Base-by-base conservation (phyloP, 2,329 filamentous ascomycete genomes). In the Neonectria coccinea region DNA sequence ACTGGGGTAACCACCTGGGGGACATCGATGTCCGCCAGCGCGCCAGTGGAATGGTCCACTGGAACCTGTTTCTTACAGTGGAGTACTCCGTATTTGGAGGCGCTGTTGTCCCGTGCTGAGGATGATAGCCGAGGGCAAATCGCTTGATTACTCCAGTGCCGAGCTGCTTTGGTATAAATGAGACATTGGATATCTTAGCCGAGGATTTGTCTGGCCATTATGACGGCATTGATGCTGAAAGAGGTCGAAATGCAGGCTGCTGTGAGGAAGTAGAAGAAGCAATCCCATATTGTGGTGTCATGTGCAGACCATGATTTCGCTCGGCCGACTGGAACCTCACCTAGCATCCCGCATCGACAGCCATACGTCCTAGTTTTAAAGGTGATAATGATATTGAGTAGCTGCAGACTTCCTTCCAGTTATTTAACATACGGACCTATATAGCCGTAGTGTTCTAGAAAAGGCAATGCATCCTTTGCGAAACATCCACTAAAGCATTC, bases 11-110 rank as follows among this genome's bases (percentile, higher is more conserved):
- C 20, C 41, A 42, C 42, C 36, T 45, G 16, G 22, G 56, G 61
- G 61, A 64, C 61, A 56, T 59, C 36, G 56, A 64, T 59, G 42
- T 64, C 61, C 61, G 61, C 27, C 12, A 27, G 48, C 27, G 55
- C 42, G 44, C 44, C 36, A 55, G 51, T 33, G 44, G 61, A 42
- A 31, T 48, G 61, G 27, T 36, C 56, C 61, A 64, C 61, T 56
- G 18, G 14, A 54, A 36, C 18, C 47, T 29, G 36, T 41, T 36
- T 51, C 59, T 18, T 62, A 54, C 45, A 39, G 59, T 47, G 59
- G 47, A 29, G 58, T 48, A 22, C 22, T 22, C 22, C 3, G 22
- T 22, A 36, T 44, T 7, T 36, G 39, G 59, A 53, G 53, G 39
- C 52, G 36, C 60, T 55, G 25, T 31, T 36, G 47, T 57, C 53